Base-by-base conservation (phyloP, 108 stramenopile species). In the Stephanodiscus triporus region DNA sequence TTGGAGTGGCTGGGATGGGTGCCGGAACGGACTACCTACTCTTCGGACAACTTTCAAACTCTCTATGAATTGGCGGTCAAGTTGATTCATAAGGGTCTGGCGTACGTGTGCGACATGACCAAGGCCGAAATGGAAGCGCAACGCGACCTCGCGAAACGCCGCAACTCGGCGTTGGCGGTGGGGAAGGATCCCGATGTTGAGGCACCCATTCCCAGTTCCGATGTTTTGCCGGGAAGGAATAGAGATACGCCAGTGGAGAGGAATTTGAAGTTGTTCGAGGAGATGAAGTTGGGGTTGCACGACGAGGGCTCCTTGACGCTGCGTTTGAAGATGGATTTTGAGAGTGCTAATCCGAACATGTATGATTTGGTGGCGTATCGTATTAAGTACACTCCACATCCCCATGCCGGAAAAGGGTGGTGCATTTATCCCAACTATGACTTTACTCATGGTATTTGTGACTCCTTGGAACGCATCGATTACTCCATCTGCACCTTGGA, bases 341-440 rank as follows among this genome's bases (percentile, higher is more conserved):
- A 89, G 69, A 89, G 87, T 10, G 58, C 90, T 66, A 99, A 99
- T 85, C 96, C 97, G 36, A 93, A 93, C 84, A 93, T 93, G 92
- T 98, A 96, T 76, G 99, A 99, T 87, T 86, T 96, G 83, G 86
- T 94, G 11, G 91, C 93, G 27, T 99, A 99, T 73, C 96, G 99
- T 34, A 97, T 99, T 84, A 93, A 94, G 63, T 98, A 91, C 75
- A 88, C 89, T 14, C 77, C 94, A 23, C 99, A 99, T 84, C 99
- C 98, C 26, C 96, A 97, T 78, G 91, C 95, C 4, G 99, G 98
- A 7, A 85, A 91, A 63, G 95, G 91, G 36, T 99, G 99, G 98
- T 98, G 97, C 80, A 96, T 99, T 73, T 99, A 99, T 77, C 99
- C 99, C 1, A 87, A 92, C 17, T 99, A 99, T 75, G 99, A 99